Evolutionary conservation across 2,329 filamentous ascomycete genomes (phyloP).

Genomic region (Furcasterigmium sp.): DNA sequence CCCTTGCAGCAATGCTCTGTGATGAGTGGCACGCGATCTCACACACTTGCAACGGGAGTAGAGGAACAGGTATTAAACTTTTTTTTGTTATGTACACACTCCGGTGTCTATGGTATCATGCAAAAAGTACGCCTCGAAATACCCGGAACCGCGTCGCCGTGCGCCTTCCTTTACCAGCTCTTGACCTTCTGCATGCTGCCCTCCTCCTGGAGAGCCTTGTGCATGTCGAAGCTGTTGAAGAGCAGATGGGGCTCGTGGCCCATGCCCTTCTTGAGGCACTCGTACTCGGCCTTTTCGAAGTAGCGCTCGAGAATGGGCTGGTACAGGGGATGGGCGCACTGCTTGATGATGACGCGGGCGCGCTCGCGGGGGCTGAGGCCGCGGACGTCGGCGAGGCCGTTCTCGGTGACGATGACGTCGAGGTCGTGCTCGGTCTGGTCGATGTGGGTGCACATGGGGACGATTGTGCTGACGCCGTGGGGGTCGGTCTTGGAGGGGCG

Average conservation of each 20-base stretch:
- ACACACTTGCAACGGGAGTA: too few species aligned
- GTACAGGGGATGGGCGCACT: slow-evolving; percentile 84
- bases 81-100: too few species aligned
- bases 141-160: too few species aligned
- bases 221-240: slow-evolving; percentile 85
- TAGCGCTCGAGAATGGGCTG: slow-evolving; percentile 76
- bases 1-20: too few species aligned
- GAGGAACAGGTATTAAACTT: too few species aligned
- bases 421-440: slow-evolving; percentile 93
- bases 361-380: slow-evolving; percentile 76
- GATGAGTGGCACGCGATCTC: too few species aligned
- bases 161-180: slow-evolving; percentile 46
- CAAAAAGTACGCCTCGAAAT: too few species aligned
- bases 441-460: slow-evolving; percentile 90
- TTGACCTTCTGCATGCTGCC: slow-evolving; percentile 81
- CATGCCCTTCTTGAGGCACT: slow-evolving; percentile 82
- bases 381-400: slow-evolving; percentile 78
- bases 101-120: too few species aligned
- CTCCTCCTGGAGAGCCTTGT: slow-evolving; percentile 74
- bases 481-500: slow-evolving; percentile 79
- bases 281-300: slow-evolving; percentile 78
- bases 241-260: slow-evolving; percentile 86
- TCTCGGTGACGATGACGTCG: slow-evolving; percentile 74
- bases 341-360: slow-evolving; percentile 78
- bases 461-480: slow-evolving; percentile 76